Evolutionary conservation across 441 rosid genomes (phyloP), one percentile per base, ranked within the genome.

Genomic region (Erodium chrysanthum): DNA sequence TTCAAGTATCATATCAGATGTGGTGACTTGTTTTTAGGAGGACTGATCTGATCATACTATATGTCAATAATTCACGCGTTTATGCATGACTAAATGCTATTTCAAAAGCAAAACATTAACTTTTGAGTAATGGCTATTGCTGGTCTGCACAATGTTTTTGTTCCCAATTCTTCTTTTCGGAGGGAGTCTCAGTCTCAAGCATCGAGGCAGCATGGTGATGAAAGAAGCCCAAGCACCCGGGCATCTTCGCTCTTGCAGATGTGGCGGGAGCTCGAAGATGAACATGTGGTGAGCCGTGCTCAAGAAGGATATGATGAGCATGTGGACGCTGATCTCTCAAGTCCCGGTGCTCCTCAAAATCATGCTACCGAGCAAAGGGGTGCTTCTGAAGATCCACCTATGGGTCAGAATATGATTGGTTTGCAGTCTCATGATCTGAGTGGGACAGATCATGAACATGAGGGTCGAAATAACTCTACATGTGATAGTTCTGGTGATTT

Each of bases 241-340:
- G 84, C 98, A 42, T 84, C 98, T 64, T 79, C 95, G 11, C 79
- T 86, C 68, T 74, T 86, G 79, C 90, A 85, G 80, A 93, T 82
- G 90, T 83, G 94, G 96, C 84, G 89, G 77, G 98, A 88, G 73
- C 82, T 87, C 25, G 97, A 87, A 86, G 94, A 88, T 81, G 92
- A 87, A 60, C 92, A 87, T 52, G 86, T 78, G 76, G 83, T 82
- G 82, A 80, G 83, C 73, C 86, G 64, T 68, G 58, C 73, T 59
- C 88, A 78, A 46, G 88, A 82, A 42, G 79, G 91, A 73, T 78
- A 66, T 59, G 65, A 80, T 68, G 84, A 85, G 64, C 70, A 72
- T 44, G 67, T 78, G 66, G 66, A 77, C 68, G 70, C 81, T 71
- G 80, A 74, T 44, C 42, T 75, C 44, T 73, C 74, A 0, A 81